Evolutionary conservation across 106 monocot genomes (phyloP).

Genomic region (Iris macrosiphon): DNA sequence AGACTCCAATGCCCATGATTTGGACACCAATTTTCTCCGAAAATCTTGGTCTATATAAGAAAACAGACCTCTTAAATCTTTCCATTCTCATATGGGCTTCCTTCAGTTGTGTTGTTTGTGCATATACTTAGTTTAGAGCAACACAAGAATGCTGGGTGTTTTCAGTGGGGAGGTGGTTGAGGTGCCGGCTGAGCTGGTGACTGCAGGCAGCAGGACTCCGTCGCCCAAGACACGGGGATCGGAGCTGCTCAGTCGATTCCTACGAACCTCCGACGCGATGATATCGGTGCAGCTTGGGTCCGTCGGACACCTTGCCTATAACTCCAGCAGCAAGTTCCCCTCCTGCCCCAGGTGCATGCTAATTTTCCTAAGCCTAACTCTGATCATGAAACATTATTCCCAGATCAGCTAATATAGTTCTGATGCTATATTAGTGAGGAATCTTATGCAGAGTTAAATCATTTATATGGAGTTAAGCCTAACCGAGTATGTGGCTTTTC

Average conservation of each 20-base stretch:
- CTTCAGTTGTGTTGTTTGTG: no score
- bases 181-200: slow-evolving; percentile 69
- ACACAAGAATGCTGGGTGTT: slow-evolving; percentile 78
- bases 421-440: no score
- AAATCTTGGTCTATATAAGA: no score
- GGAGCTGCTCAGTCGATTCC: slow-evolving; percentile 52
- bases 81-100: no score
- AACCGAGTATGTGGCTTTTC: not conserved
- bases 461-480: no score
- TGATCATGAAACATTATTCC: no score
- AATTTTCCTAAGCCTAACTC: not conserved
- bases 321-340: slow-evolving; percentile 39
- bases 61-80: no score
- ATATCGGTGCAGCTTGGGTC: slow-evolving; percentile 46
- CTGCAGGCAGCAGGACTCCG: slow-evolving; percentile 75
- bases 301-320: slow-evolving; percentile 53
- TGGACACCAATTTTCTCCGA: no score
- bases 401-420: no score
- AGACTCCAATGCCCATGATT: no score
- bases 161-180: slow-evolving; percentile 71
- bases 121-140: no score
- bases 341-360: slow-evolving; percentile 53
- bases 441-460: no score
- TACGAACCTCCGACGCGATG: slow-evolving; percentile 9
- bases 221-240: slow-evolving; percentile 79